A percentile compares a stretch with the other conserved stretches of the same genome.
These are phyloP conservation scores for Lichenothelia convexa DNA, from an alignment of 495 filamentous ascomycete species.

Conservation along the genomic window DNA sequence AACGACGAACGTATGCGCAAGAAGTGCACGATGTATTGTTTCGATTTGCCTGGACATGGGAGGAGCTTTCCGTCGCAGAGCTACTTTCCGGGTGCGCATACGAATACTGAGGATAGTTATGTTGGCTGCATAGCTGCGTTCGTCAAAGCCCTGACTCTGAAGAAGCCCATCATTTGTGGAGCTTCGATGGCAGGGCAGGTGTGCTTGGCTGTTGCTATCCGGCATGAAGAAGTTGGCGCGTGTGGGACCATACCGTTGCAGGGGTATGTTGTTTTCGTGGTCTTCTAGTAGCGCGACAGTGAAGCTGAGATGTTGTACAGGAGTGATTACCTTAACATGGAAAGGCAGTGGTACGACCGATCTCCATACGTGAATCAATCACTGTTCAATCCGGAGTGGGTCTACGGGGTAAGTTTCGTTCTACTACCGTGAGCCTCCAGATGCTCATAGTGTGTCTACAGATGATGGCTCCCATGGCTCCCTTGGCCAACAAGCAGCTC, in stretches of 20 bases:
- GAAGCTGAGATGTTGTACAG: neutral
- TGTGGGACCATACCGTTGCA: constrained; percentile 23
- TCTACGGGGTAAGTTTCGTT: constrained; percentile 17
- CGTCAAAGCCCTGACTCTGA: constrained; percentile 18
- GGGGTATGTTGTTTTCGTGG: constrained; percentile 5
- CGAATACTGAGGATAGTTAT: constrained; percentile 24
- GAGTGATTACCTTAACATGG: constrained; percentile 13
- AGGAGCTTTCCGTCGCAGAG: constrained; percentile 19
- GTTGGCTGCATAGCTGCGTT: constrained; percentile 21
- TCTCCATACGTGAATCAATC: constrained; percentile 13
- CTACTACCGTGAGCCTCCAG: neutral
- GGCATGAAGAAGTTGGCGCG: constrained; percentile 21
- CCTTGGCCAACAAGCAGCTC: constrained; percentile 19
- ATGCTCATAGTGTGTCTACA: neutral
- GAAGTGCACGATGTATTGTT: constrained; percentile 22
- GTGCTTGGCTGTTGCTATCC: constrained; percentile 23
- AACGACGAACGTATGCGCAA: constrained; percentile 20
- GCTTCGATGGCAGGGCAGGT: constrained; percentile 27
- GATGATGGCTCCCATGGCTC: constrained; percentile 23
- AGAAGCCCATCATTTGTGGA: constrained; percentile 25
- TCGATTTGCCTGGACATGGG: constrained; percentile 24
- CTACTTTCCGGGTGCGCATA: constrained; percentile 20
- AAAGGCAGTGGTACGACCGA: constrained; percentile 13
- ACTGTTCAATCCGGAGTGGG: constrained; percentile 25
- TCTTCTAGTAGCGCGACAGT: neutral